Percentiles rank a stretch among this genome's conserved stretches.
Evolutionary conservation across 306 rosid genomes (phyloP).

Genomic region (Luffa aegyptiaca): DNA sequence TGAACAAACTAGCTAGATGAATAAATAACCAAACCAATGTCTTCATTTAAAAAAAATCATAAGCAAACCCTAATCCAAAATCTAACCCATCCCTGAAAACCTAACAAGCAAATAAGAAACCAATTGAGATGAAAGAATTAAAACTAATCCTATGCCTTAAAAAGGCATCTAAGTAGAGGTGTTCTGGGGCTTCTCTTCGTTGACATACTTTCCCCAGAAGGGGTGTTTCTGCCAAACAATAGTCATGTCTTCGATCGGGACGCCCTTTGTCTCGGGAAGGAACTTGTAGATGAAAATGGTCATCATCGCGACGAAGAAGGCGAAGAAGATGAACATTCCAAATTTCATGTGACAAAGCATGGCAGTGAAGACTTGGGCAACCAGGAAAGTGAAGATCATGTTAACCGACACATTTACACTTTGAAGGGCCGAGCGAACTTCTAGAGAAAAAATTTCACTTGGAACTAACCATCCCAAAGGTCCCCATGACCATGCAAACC

Average conservation of each 20-base stretch:
- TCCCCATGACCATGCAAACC: conserved; percentile 84
- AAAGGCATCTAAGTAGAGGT: background rate
- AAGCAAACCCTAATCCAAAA: background rate
- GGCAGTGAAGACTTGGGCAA: conserved; percentile 53
- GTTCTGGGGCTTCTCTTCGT: background rate
- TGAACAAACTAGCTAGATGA: background rate
- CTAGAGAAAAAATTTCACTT: conserved; percentile 61
- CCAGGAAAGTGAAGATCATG: conserved; percentile 55
- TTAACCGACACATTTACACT: conserved; percentile 40
- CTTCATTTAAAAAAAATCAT: background rate
- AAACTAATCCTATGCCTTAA: background rate
- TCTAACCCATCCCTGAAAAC: background rate
- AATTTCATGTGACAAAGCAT: conserved; percentile 67
- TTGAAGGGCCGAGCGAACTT: conserved; percentile 59
- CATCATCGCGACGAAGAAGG: conserved; percentile 40
- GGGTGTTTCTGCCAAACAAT: conserved; percentile 49
- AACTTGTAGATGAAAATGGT: conserved; percentile 36
- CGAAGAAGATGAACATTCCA: conserved; percentile 60
- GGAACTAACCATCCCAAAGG: conserved; percentile 83
- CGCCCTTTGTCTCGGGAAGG: conserved; percentile 61
- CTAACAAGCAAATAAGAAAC: background rate
- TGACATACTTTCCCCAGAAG: conserved; percentile 39
- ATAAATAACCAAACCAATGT: background rate
- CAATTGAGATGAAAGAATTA: background rate
- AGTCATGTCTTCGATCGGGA: conserved; percentile 65